Base-by-base conservation (phyloP, 139 green algal genomes). In the Micractinium sp. region DNA sequence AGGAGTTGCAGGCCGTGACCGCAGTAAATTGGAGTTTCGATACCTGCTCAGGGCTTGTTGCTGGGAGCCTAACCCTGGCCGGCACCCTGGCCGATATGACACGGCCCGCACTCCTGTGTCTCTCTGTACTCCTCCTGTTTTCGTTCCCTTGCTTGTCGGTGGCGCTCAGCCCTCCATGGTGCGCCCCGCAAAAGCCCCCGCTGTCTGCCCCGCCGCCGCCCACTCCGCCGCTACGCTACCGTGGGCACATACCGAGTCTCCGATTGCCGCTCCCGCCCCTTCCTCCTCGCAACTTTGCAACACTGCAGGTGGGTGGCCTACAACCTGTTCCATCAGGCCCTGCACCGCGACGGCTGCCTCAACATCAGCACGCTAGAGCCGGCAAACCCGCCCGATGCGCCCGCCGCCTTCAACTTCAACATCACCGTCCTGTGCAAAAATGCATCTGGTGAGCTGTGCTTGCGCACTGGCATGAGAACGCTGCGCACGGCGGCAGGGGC, bases 281-380 rank as follows among this genome's bases (percentile, higher is more conserved):
- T 18, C 2, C 20, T 38, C 81, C 81, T 60, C 29, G 2, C 29
- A 19, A 25, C 63, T 15, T 35, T 19, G 14, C 38, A n/a, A 67
- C 19, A 66, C 27, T 33, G 27, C 83, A 87, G 83, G 83, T 87
- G 83, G 83, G 38, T 66, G 19, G 56, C 83, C 15, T 87, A 87
- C 38, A 41, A 38, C 66, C 33, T 87, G 66, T 87, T 87, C 20
- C 66, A 47, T 14, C 66, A 53, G 35, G 83, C 83, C 3, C 67
- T 87, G 66, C 27, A 41, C 20, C 29, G 23, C 1, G 83, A 87
- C 67, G 16, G 12, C 13, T 87, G 83, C 83, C 39, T 87, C 22
- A 87, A 87, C 38, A 22, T 87, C 39, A 87, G 83, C 83, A 29
- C 56, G 20, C 67, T 87, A 38, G 83, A 66, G 67, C 23, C 67